These are phyloP conservation scores for Imleria badia DNA, from an alignment of 768 basidiomycete genomes.

Conservation along the genomic window DNA sequence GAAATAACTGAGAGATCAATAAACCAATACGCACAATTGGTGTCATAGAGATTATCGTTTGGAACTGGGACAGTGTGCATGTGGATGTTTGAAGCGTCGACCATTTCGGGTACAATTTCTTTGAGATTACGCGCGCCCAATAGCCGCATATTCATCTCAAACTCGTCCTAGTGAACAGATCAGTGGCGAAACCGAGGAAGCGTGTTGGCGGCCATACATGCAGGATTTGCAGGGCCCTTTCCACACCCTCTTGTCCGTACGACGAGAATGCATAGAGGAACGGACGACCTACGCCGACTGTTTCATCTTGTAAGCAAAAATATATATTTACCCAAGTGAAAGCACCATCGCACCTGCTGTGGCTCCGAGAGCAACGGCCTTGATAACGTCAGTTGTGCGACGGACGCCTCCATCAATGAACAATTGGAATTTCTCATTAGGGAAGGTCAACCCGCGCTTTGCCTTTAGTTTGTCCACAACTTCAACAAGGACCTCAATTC, in stretches of 20 bases:
- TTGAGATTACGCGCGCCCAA: conserved; percentile 79
- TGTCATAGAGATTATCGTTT: conserved; percentile 69
- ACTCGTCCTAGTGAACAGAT: conserved; percentile 69
- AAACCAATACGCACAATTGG: conserved; percentile 65
- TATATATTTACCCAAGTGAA: background rate
- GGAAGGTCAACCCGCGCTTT: conserved; percentile 67
- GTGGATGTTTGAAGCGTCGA: conserved; percentile 73
- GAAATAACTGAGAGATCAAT: background rate
- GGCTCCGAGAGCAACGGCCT: conserved; percentile 87
- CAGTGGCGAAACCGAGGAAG: background rate
- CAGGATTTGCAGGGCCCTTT: conserved; percentile 77
- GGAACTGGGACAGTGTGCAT: conserved; percentile 69
- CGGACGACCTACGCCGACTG: conserved; percentile 82
- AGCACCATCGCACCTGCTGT: conserved; percentile 58
- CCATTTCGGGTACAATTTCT: conserved; percentile 87
- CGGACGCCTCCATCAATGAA: conserved; percentile 95
- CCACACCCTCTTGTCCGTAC: conserved; percentile 87
- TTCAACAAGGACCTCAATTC: conserved; percentile 86
- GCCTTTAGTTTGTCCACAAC: conserved; percentile 72
- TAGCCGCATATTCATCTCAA: conserved; percentile 96
- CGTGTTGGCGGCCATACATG: conserved; percentile 42
- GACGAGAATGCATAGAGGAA: conserved; percentile 88
- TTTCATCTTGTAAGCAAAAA: conserved; percentile 8
- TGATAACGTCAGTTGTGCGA: conserved; percentile 85
- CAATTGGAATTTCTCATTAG: conserved; percentile 78